A percentile compares a stretch with the other conserved stretches of the same genome.
Conservation (phyloP, 2,329 filamentous ascomycete species). For the Aspergillus phoenicis region DNA sequence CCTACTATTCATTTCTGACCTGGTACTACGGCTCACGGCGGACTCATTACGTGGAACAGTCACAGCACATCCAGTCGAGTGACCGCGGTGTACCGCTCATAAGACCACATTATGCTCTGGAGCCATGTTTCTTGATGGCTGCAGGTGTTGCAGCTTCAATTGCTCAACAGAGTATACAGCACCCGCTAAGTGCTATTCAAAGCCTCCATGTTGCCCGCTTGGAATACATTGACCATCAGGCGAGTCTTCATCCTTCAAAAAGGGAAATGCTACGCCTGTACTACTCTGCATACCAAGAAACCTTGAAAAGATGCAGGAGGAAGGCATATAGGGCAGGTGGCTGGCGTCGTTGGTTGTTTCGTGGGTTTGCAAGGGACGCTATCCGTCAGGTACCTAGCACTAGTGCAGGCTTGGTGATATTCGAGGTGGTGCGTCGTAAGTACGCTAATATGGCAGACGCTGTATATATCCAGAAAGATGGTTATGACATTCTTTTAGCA, state of each 20-base stretch:
- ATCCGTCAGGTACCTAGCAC: constrained; percentile 65
- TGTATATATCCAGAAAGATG: constrained; percentile 59
- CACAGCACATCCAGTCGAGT: constrained; percentile 31
- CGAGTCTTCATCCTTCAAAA: constrained; percentile 45
- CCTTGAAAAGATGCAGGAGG: constrained; percentile 56
- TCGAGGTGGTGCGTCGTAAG: constrained; percentile 64
- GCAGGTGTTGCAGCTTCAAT: constrained; percentile 63
- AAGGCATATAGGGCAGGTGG: constrained; percentile 56
- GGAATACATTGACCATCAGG: constrained; percentile 60
- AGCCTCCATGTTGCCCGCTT: constrained; percentile 62
- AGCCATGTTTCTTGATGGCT: constrained; percentile 62
- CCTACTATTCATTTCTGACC: constrained; percentile 63
- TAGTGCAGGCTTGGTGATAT: constrained; percentile 65
- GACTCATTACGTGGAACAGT: constrained; percentile 29
- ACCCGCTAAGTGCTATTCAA: constrained; percentile 62
- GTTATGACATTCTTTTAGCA: constrained; percentile 62
- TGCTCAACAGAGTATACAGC: constrained; percentile 60
- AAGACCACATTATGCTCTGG: constrained; percentile 64
- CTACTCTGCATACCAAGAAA: constrained; percentile 63
- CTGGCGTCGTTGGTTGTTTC: constrained; percentile 60
- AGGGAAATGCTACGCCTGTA: constrained; percentile 56
- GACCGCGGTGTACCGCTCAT: constrained; percentile 50
- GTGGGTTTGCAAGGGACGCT: constrained; percentile 59
- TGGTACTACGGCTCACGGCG: constrained; percentile 56
- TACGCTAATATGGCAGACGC: constrained; percentile 58